These are phyloP conservation scores for Hypoxylon sp. DNA, from an alignment of 2,329 filamentous ascomycete genomes.

Conservation along the genomic window DNA sequence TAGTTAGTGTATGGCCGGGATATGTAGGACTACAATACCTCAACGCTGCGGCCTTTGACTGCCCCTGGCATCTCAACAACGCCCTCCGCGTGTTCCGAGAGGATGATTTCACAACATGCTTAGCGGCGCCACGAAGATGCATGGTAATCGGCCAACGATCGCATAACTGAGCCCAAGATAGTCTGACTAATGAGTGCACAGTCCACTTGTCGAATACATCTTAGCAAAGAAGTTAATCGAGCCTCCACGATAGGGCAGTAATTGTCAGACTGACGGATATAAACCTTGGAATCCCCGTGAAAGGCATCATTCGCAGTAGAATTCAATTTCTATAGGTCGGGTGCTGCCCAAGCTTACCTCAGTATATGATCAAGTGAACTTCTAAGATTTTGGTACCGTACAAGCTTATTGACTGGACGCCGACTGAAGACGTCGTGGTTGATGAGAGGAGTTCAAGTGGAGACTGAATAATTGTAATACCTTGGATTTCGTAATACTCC, in stretches of 20 bases:
- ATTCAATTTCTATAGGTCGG: background rate
- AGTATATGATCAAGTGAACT: background rate
- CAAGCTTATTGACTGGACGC: background rate
- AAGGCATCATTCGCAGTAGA: background rate
- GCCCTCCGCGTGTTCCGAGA: background rate
- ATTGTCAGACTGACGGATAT: background rate
- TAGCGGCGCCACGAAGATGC: background rate
- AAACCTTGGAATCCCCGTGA: background rate
- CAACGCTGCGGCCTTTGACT: background rate
- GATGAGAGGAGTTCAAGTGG: background rate
- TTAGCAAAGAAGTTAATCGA: conserved; percentile 1
- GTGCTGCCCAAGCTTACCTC: background rate
- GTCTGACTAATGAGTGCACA: background rate
- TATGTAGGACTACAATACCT: background rate
- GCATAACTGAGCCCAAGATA: conserved; percentile 1
- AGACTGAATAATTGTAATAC: background rate
- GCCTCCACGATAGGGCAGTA: background rate
- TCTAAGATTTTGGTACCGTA: background rate
- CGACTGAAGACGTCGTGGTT: background rate
- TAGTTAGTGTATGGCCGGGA: background rate
- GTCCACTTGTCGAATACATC: background rate
- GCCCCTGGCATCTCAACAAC: background rate
- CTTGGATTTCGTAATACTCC: background rate
- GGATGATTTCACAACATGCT: background rate
- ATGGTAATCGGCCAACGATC: background rate